A percentile compares a stretch with the other conserved stretches of the same genome.
phyloP scores from a whole-genome alignment of 1,284 basidiomycete genomes.

The Boletellus dicymbophilus region DNA sequence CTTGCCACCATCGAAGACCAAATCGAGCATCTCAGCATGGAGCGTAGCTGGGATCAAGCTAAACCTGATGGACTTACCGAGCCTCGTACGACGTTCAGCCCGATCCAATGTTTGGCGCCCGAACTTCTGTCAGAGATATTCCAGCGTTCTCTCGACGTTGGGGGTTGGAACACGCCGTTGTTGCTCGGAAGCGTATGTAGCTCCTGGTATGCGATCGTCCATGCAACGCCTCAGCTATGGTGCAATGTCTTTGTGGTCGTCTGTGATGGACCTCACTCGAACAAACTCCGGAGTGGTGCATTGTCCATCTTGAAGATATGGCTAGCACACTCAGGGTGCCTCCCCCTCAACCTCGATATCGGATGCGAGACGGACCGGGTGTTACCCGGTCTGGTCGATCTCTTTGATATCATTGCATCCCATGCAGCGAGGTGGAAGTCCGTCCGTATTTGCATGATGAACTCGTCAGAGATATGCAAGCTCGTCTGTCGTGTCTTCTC shows the following conservation, averaged over 20 bases:
- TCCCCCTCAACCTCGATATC: conserved; percentile 22
- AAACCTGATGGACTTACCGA: conserved; percentile 12
- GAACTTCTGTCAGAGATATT: conserved; percentile 30
- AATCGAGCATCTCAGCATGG: conserved; percentile 13
- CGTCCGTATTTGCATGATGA: conserved; percentile 21
- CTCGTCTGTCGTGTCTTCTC: conserved; percentile 13
- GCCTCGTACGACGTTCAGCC: conserved; percentile 18
- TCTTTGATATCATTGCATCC: conserved; percentile 20
- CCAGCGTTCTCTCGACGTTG: conserved; percentile 18
- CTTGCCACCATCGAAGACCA: conserved; percentile 13
- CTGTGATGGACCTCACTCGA: conserved; percentile 26
- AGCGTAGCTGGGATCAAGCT: conserved; percentile 8
- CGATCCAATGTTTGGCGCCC: conserved; percentile 28
- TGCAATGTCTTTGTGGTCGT: conserved; percentile 19
- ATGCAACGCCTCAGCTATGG: conserved; percentile 24
- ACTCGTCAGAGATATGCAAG: conserved; percentile 15
- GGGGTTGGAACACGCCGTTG: conserved; percentile 7
- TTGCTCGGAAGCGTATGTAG: conserved; percentile 28
- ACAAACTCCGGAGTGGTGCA: conserved; percentile 19
- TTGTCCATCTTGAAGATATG: conserved; percentile 22
- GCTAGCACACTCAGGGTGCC: conserved; percentile 24
- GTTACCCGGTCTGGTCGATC: conserved; percentile 20
- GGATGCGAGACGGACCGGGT: conserved; percentile 23
- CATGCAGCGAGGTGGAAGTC: conserved; percentile 23
- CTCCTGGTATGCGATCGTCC: conserved; percentile 21